Evolutionary conservation across 2,329 filamentous ascomycete genomes (phyloP).

Genomic region (Aspergillus vadensis): DNA sequence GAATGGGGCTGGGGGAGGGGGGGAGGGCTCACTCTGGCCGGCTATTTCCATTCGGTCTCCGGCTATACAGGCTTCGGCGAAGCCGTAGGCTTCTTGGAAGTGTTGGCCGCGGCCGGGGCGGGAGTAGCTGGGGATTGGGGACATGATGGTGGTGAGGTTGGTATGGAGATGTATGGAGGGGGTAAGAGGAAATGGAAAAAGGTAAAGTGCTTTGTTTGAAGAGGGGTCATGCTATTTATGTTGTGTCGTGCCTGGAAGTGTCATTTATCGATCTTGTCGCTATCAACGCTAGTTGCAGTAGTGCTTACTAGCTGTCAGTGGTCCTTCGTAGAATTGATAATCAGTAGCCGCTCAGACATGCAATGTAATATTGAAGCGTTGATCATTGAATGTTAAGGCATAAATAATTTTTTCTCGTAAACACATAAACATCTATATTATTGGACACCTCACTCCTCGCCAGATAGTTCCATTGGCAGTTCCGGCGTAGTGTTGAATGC

Average conservation of each 20-base stretch:
- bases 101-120: conserved; percentile 8
- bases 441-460: neutral
- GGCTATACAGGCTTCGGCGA: conserved; percentile 6
- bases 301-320: neutral
- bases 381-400: neutral
- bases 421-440: neutral
- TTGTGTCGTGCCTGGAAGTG: neutral
- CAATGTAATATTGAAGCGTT: too few relatives aligned
- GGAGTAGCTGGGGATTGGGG: conserved; percentile 7
- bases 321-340: too few relatives aligned
- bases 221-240: neutral
- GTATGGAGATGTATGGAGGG: neutral
- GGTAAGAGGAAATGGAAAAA: too few relatives aligned
- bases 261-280: neutral
- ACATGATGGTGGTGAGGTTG: neutral
- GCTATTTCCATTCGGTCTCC: conserved; percentile 7
- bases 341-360: too few relatives aligned
- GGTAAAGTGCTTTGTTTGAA: neutral
- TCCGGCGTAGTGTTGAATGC: neutral
- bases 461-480: neutral
- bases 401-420: neutral
- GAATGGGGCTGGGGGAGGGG: too few relatives aligned
- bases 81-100: conserved; percentile 6
- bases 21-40: neutral
- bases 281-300: neutral